Evolutionary conservation across 345 rosid genomes (phyloP), one percentile per base, ranked within the genome.

Genomic region (Toxicodendron radicans): DNA sequence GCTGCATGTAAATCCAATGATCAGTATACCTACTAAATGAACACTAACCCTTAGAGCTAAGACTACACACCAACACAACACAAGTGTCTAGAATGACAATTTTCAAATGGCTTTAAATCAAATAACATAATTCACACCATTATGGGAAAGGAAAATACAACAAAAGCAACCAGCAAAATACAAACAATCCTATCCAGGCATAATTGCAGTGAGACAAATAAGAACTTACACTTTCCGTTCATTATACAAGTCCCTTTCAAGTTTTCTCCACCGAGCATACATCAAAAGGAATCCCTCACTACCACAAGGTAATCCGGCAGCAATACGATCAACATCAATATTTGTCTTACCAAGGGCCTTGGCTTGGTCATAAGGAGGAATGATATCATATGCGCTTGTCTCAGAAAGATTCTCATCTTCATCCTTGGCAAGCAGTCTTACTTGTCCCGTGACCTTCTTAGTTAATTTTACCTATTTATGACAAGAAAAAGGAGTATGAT

Each of bases 211-310:
- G 41, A 78, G 53, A 58, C 73, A 74, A 57, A 33, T 46, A 68
- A 38, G 27, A 61, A 80, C 94, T 84, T 86, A 95, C 98, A 76
- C 93, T 88, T 87, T 96, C 59, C 99, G 95, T 83, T 93, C 99
- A 76, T 88, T 96, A 79, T 93, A 96, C 84, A 96, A 87, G 74
- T 94, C 99, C 76, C 97, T 93, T 85, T 93, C 97, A 69, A 93
- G 95, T 90, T 96, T 96, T 82, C 85, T 93, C 99, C 99, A 93
- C 57, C 99, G 97, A 77, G 98, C 97, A 89, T 74, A 93, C 99
- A 96, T 96, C 87, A 96, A 87, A 78, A 96, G 92, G 79, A 93
- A 93, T 72, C 99, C 99, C 82, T 96, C 99, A 77, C 92, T 92
- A 52, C 99, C 99, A 83, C 99, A 96, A 45, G 99, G 99, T 75